Base-by-base conservation (phyloP, 495 filamentous ascomycete species). In the Xylaria bambusicola region DNA sequence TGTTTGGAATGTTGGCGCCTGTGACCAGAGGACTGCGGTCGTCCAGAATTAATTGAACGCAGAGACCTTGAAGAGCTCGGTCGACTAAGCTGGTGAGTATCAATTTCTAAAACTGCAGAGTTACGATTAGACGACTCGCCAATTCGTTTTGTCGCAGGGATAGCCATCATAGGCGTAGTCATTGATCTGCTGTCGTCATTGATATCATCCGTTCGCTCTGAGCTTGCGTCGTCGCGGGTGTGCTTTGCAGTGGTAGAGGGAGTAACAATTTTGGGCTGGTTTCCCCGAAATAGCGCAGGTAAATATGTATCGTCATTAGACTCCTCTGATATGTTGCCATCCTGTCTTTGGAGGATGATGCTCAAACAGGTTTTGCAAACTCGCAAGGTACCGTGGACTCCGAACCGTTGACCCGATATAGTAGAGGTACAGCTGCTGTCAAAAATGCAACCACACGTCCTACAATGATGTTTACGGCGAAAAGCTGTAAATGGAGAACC, bases 291-390 rank as follows among this genome's bases (percentile, higher is more conserved):
- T 26, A 82, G 74, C 60, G 75, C 61, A 17, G 82, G 75, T 29
- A 86, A 72, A 67, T 77, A 77, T 9, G 78, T 71, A 60, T 90
- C 87, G 61, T 90, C 89, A 55, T 86, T 89, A 7, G 89, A 92
- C 62, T 92, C 90, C 26, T 96, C 92, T 0, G 92, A 95, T 26
- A 75, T 74, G 13, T 60, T 60, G 46, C 91, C 90, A 66, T 97
- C 90, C 52, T 93, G 90, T 40, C 91, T 86, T 6, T 89, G 90
- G 66, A 93, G 89, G 54, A 98, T 96, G 70, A 98, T 93, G 54
- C 81, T 80, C 66, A 97, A 86, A 68, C 95, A 99, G n/a, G 90
- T 87, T 65, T 93, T 97, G 75, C 95, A 99, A 27, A 98, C 91
- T 62, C 95, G 81, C 48, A 99, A 80, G 26, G 86, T 88, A 2